Evolutionary conservation across 2,329 filamentous ascomycete species (phyloP).

Genomic region (Monosporascus sp.): DNA sequence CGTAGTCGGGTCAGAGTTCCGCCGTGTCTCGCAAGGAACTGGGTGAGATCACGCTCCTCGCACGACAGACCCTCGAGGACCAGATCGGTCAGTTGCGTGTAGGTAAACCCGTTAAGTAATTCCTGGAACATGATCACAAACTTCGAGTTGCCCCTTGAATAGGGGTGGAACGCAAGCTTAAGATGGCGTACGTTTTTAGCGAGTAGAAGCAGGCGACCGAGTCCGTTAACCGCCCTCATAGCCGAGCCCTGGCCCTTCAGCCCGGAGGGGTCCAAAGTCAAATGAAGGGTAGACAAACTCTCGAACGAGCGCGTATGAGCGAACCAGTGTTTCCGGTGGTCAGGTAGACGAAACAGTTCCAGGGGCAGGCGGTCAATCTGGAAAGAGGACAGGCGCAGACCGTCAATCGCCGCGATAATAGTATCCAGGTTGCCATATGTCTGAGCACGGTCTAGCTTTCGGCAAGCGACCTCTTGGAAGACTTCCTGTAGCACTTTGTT

Average conservation of each 20-base stretch:
- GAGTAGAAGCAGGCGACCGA: constrained; percentile 37
- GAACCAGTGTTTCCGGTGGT: constrained; percentile 37
- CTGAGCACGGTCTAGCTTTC: constrained; percentile 32
- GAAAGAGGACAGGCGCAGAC: constrained; percentile 31
- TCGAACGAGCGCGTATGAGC: constrained; percentile 35
- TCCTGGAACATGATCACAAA: constrained; percentile 36
- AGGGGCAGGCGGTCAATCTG: constrained; percentile 39
- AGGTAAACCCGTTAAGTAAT: constrained; percentile 33
- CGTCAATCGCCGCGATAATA: constrained; percentile 33
- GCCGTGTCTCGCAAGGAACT: constrained; percentile 37
- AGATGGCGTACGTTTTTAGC: constrained; percentile 32
- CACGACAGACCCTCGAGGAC: constrained; percentile 38
- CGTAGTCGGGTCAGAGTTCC: constrained; percentile 35
- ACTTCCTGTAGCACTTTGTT: constrained; percentile 32
- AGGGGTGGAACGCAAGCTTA: constrained; percentile 37
- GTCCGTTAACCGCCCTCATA: constrained; percentile 36
- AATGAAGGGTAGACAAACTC: constrained; percentile 33
- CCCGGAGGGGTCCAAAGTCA: constrained; percentile 35
- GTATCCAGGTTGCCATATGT: constrained; percentile 35
- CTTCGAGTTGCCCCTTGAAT: constrained; percentile 33
- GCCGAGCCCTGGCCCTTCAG: constrained; percentile 31
- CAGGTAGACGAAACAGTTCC: constrained; percentile 33
- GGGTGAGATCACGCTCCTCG: constrained; percentile 37
- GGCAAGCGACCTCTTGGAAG: constrained; percentile 33
- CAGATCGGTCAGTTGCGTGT: constrained; percentile 34